Evolutionary conservation across 2,329 filamentous ascomycete species (phyloP).

Genomic region (Fusarium sp.): DNA sequence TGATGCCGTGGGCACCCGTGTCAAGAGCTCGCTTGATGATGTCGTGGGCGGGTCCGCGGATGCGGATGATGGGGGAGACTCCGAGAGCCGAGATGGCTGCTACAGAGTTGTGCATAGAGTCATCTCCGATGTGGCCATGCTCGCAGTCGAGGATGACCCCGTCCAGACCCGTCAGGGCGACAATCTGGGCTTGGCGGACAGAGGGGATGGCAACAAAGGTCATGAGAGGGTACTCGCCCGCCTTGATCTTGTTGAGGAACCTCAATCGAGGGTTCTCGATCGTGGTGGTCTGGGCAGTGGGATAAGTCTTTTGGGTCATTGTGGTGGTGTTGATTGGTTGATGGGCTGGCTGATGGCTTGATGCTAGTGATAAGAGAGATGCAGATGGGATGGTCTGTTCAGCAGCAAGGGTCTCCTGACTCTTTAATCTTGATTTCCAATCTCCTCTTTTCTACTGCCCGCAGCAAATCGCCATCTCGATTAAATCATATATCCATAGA

Average conservation of each 20-base stretch:
- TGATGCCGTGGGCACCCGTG: constrained; percentile 61
- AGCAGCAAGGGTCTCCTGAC: background rate
- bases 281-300: constrained; percentile 43
- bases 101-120: constrained; percentile 23
- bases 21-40: constrained; percentile 62
- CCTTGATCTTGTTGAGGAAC: constrained; percentile 61
- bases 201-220: constrained; percentile 66
- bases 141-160: constrained; percentile 64
- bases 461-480: background rate
- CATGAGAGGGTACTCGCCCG: constrained; percentile 60
- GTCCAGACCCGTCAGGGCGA: constrained; percentile 64
- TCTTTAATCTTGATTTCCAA: constrained; percentile 11
- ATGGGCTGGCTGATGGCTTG: background rate
- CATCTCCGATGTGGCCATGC: constrained; percentile 27
- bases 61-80: constrained; percentile 33
- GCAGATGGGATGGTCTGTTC: constrained; percentile 2
- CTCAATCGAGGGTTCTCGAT: constrained; percentile 59
- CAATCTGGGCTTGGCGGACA: constrained; percentile 64
- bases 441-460: background rate
- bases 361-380: constrained; percentile 1
- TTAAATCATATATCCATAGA: background rate
- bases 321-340: constrained; percentile 1
- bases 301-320: constrained; percentile 26
- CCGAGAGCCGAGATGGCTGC: constrained; percentile 24
- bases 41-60: constrained; percentile 45